Evolutionary conservation across 2,329 filamentous ascomycete genomes (phyloP), one percentile per base, ranked within the genome.

Genomic region (Ceratocystiopsis sp.): DNA sequence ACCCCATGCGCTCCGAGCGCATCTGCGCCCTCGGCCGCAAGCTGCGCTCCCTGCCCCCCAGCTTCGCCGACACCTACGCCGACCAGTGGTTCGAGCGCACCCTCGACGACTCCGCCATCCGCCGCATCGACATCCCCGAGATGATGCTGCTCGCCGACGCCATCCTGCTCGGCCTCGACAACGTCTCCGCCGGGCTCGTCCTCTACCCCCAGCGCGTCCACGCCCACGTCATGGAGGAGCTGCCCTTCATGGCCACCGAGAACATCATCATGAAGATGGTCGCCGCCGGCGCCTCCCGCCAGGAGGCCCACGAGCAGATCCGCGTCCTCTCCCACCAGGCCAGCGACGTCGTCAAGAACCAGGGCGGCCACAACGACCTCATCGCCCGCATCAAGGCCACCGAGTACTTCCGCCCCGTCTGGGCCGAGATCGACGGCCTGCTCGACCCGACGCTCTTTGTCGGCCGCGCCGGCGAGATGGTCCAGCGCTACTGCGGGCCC

Each of bases 291-390:
- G 71, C 67, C 25, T 82, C 75, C 11, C 67, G 85, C 41, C 84
- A 93, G 58, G 83, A 87, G 19, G 80, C 84, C 1, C 86, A 94
- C 61, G 86, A 94, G 63, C 66, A 89, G 60, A 87, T 94, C 54
- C 79, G 80, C 9, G 81, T 94, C 2, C 69, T 94, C 38, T 83
- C 73, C 2, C 80, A 86, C 62, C 67, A 93, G 61, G 84, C 85
- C 0, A 73, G 69, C 37, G 66, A 69, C 32, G 75, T 80, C 10
- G 50, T 52, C 40, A 52, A 52, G 46, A 46, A 48, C 38, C 42
- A 51, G 59, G 84, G 84, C 34, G 75, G 78, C 52, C 64, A 73
- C 43, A 94, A 94, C 55, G 85, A 94, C 57, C 68, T 94, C 3
- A 75, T 94, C 14, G 76, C 84, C 49, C 67, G 86, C 14, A 86